phyloP scores from a whole-genome alignment of 306 rosid species.

The Lotus japonicus region DNA sequence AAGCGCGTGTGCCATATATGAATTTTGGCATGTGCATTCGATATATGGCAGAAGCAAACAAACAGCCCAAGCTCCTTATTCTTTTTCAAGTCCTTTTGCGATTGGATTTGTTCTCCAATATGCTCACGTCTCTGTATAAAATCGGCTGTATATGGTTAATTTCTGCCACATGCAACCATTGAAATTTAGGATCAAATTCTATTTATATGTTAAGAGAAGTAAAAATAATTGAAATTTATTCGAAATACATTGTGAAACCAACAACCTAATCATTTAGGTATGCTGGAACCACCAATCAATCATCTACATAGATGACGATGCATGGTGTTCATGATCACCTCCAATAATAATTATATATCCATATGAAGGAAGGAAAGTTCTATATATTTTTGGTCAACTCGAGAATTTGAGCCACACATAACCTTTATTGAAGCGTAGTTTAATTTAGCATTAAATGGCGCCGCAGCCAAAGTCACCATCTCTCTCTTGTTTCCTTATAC shows the following conservation, averaged over 20 bases:
- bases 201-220: too few relatives aligned
- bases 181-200: too few relatives aligned
- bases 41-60: too few relatives aligned
- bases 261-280: neutral
- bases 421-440: neutral
- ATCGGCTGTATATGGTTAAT: too few relatives aligned
- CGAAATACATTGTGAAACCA: neutral
- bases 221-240: too few relatives aligned
- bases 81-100: too few relatives aligned
- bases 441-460: constrained; percentile 9
- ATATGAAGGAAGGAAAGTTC: neutral
- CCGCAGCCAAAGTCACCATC: constrained; percentile 7
- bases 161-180: too few relatives aligned
- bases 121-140: too few relatives aligned
- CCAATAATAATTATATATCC: neutral
- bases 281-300: neutral
- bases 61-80: too few relatives aligned
- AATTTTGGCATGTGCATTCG: too few relatives aligned
- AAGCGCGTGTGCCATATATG: too few relatives aligned
- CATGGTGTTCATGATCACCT: neutral
- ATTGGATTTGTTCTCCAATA: too few relatives aligned
- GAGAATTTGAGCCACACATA: constrained; percentile 14
- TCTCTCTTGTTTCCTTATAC: neutral
- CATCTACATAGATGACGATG: neutral
- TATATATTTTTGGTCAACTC: constrained; percentile 24